A percentile compares a stretch with the other conserved stretches of the same genome.
Conservation (phyloP, 257 asterid species). For the Anisodus tanguticus region DNA sequence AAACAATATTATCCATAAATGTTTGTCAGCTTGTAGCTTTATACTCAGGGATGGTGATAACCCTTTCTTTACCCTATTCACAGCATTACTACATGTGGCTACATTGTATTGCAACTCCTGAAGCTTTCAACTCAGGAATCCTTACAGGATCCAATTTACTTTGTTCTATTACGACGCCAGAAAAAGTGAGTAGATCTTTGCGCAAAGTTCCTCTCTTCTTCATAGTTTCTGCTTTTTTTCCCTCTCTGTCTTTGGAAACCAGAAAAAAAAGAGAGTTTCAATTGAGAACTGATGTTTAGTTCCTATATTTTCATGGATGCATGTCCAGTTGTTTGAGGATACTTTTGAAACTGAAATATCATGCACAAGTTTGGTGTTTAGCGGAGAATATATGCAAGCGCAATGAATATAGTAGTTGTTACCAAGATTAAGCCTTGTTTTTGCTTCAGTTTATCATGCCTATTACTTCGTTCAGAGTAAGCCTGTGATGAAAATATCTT, state of each 20-base stretch:
- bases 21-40: neutral
- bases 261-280: conserved; percentile 4
- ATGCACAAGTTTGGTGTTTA: conserved; percentile 6
- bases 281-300: conserved; percentile 17
- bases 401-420: neutral
- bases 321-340: conserved; percentile 3
- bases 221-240: neutral
- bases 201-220: neutral
- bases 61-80: conserved; percentile 30
- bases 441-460: conserved; percentile 20
- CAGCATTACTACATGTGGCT: conserved; percentile 83
- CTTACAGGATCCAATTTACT: conserved; percentile 71
- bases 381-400: neutral
- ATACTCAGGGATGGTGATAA: conserved; percentile 15
- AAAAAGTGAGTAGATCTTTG: conserved; percentile 54
- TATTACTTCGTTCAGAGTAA: neutral
- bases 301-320: neutral
- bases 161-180: conserved; percentile 58
- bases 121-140: conserved; percentile 74
- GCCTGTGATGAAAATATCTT: neutral
- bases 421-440: neutral
- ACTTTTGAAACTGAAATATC: neutral
- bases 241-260: neutral
- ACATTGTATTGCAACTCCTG: conserved; percentile 67
- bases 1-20: neutral